Percentiles rank a stretch among this genome's conserved stretches.
These are phyloP conservation scores for Plasmodium gaboni DNA, from an alignment of 169 alveolate species.

Conservation along the genomic window DNA sequence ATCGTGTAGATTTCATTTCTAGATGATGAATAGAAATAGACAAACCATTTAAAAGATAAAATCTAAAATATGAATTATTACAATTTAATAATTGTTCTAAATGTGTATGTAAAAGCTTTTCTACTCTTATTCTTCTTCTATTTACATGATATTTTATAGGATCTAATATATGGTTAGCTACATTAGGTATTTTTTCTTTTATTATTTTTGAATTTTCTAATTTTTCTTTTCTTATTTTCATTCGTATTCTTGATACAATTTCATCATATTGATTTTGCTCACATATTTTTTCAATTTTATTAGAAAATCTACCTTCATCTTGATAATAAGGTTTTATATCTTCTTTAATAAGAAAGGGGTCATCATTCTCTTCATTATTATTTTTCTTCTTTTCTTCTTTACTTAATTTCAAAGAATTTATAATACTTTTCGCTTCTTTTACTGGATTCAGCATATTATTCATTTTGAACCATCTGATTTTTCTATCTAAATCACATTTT, in stretches of 20 bases:
- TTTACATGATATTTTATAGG: slow-evolving; percentile 83
- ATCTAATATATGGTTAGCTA: slow-evolving; percentile 82
- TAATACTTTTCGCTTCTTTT: slow-evolving; percentile 81
- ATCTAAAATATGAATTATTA: slow-evolving; percentile 79
- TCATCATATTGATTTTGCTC: slow-evolving; percentile 84
- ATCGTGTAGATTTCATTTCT: slow-evolving; percentile 82
- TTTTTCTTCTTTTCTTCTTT: slow-evolving; percentile 24
- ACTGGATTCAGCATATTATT: slow-evolving; percentile 80
- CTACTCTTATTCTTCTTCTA: slow-evolving; percentile 81
- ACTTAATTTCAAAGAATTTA: slow-evolving; percentile 62
- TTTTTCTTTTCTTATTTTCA: slow-evolving; percentile 82
- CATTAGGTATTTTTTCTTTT: slow-evolving; percentile 82
- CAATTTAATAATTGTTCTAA: slow-evolving; percentile 83
- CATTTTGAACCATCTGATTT: slow-evolving; percentile 76
- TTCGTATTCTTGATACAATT: slow-evolving; percentile 84
- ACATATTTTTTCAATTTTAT: slow-evolving; percentile 65
- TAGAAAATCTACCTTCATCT: slow-evolving; percentile 43
- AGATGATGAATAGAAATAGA: slow-evolving; percentile 82
- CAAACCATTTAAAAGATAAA: slow-evolving; percentile 79
- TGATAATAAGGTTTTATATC: slow-evolving; percentile 63
- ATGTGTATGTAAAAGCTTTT: slow-evolving; percentile 82
- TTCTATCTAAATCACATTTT: slow-evolving; percentile 79
- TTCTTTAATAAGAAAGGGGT: slow-evolving; percentile 30
- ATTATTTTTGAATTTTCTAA: slow-evolving; percentile 79
- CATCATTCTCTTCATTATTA: neutral